A percentile compares a stretch with the other conserved stretches of the same genome.
These are phyloP conservation scores for Pleurotus salmoneostramineus DNA, from an alignment of 768 basidiomycete species.

Conservation along the genomic window DNA sequence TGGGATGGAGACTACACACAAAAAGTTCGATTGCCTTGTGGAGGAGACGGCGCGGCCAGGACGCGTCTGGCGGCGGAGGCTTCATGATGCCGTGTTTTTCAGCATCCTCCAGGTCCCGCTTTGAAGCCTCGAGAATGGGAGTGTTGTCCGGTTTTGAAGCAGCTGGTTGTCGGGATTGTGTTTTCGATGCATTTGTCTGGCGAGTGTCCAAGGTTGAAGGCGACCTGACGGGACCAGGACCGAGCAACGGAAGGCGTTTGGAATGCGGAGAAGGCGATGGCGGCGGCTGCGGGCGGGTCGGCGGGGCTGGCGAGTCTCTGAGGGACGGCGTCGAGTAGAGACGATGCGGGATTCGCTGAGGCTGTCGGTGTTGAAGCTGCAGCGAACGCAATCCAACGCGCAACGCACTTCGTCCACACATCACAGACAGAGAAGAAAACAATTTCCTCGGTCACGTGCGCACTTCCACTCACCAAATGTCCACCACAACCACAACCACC, in stretches of 20 bases:
- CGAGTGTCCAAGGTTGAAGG: conserved; percentile 5
- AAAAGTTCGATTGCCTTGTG: conserved; percentile 46
- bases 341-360: neutral
- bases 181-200: neutral
- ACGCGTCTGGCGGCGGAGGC: conserved; percentile 62
- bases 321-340: conserved; percentile 8
- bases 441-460: neutral
- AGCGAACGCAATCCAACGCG: no score
- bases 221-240: conserved; percentile 58
- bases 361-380: neutral
- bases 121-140: conserved; percentile 37
- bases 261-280: conserved; percentile 11
- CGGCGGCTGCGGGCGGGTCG: conserved; percentile 18
- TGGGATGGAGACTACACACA: conserved; percentile 22
- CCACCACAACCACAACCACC: neutral
- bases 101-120: conserved; percentile 64
- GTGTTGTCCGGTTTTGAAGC: conserved; percentile 11
- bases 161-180: conserved; percentile 17
- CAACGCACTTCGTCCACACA: no score
- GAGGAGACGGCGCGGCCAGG: conserved; percentile 44
- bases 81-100: conserved; percentile 62
- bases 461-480: neutral
- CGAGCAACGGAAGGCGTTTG: conserved; percentile 54
- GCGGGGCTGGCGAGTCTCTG: conserved; percentile 12
- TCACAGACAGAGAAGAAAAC: no score